Conservation (phyloP, 495 filamentous ascomycete species). For the Penicillium argentinense region DNA sequence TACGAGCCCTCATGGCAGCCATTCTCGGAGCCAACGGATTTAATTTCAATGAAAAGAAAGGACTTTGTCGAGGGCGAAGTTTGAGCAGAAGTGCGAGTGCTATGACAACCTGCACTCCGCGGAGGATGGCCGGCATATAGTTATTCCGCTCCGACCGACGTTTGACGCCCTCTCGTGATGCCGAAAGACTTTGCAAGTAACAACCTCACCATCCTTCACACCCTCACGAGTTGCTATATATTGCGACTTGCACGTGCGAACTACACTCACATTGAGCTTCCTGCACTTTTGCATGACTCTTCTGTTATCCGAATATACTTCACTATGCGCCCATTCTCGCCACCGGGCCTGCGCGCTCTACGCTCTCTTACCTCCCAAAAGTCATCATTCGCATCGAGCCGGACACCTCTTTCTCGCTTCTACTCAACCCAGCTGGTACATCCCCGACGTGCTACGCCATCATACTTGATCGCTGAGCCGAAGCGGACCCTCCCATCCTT, state of each 20-base stretch:
- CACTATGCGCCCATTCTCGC: conserved; percentile 21
- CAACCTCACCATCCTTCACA: too few relatives aligned
- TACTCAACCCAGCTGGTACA: conserved; percentile 13
- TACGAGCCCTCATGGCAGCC: conserved; percentile 63
- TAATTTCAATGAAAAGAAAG: neutral
- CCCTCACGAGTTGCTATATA: too few relatives aligned
- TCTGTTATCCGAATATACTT: too few relatives aligned
- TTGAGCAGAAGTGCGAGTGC: neutral
- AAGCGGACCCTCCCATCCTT: conserved; percentile 5
- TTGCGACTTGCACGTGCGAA: too few relatives aligned
- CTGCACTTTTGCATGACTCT: too few relatives aligned
- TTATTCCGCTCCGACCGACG: conserved; percentile 4
- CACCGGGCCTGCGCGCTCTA: conserved; percentile 20
- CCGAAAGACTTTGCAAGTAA: too few relatives aligned
- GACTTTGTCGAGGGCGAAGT: neutral
- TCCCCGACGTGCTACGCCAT: conserved; percentile 1
- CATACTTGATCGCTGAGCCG: conserved; percentile 2
- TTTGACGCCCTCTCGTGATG: too few relatives aligned
- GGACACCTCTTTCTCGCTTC: conserved; percentile 12
- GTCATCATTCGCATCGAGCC: conserved; percentile 6
- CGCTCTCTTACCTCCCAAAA: conserved; percentile 12
- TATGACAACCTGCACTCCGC: conserved; percentile 17
- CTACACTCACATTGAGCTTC: too few relatives aligned
- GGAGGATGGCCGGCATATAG: conserved; percentile 19
- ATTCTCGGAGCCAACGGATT: conserved; percentile 39